phyloP scores from a whole-genome alignment of 2,329 filamentous ascomycete genomes.

The Magnaporthiopsis incrustans region DNA sequence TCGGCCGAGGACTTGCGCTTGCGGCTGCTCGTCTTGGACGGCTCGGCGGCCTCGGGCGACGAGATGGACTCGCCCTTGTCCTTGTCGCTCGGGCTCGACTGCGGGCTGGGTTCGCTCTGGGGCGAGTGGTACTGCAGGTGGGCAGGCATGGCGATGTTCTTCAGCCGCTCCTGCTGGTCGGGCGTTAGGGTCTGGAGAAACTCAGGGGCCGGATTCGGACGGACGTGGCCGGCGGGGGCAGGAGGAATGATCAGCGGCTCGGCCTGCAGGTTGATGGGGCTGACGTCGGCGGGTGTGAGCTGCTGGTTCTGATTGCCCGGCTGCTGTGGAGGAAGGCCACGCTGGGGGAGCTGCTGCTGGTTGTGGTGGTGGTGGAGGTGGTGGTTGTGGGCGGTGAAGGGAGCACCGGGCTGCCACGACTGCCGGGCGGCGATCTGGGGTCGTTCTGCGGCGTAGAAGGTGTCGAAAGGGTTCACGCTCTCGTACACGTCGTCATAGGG shows the following conservation, averaged over 20 bases:
- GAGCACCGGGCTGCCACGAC: constrained; percentile 22
- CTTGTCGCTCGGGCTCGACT: constrained; percentile 41
- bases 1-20: constrained; percentile 65
- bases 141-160: constrained; percentile 56
- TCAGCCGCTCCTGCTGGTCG: constrained; percentile 52
- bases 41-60: constrained; percentile 47
- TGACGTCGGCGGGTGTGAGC: constrained; percentile 25
- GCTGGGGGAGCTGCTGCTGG: constrained; percentile 20
- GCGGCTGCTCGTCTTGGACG: constrained; percentile 40
- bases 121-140: constrained; percentile 54
- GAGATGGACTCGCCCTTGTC: constrained; percentile 41
- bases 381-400: constrained; percentile 23
- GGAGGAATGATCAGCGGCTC: constrained; percentile 18
- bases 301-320: constrained; percentile 14
- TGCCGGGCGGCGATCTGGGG: constrained; percentile 21
- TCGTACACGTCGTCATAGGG: constrained; percentile 37
- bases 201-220: constrained; percentile 22
- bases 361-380: constrained; percentile 12
- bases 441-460: constrained; percentile 15
- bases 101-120: constrained; percentile 49
- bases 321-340: constrained; percentile 14
- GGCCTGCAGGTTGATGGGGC: constrained; percentile 27
- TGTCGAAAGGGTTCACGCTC: constrained; percentile 26
- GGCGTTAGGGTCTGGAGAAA: constrained; percentile 40
- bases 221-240: constrained; percentile 20